These are phyloP conservation scores for Tetrapyrgos nigripes DNA, from an alignment of 1,284 basidiomycete species.

Conservation along the genomic window DNA sequence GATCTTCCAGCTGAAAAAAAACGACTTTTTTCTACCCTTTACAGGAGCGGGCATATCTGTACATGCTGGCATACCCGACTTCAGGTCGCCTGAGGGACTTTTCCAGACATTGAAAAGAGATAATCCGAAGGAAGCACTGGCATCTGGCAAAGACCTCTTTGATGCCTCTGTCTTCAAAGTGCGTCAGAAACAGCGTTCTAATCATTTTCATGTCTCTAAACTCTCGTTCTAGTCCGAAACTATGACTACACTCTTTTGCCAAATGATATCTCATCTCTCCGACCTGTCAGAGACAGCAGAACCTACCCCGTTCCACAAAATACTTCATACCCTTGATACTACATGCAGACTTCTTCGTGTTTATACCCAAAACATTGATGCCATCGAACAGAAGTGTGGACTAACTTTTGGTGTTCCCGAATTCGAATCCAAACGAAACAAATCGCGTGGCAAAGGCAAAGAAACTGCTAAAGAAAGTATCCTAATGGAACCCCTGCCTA, in stretches of 20 bases:
- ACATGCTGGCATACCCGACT: conserved; percentile 91
- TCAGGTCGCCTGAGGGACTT: conserved; percentile 84
- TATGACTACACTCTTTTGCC: conserved; percentile 83
- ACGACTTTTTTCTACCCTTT: conserved; percentile 4
- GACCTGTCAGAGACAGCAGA: conserved; percentile 74
- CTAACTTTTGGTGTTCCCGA: conserved; percentile 80
- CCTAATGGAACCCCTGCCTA: conserved; percentile 15
- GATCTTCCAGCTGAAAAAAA: too few relatives aligned
- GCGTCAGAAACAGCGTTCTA: conserved; percentile 38
- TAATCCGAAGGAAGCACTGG: conserved; percentile 73
- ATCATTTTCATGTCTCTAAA: background rate
- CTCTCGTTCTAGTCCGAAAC: conserved; percentile 60
- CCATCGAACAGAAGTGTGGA: conserved; percentile 86
- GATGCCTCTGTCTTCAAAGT: conserved; percentile 91
- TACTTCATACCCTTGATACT: conserved; percentile 79
- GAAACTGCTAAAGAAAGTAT: conserved; percentile 22
- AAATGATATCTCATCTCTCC: conserved; percentile 87
- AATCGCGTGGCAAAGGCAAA: conserved; percentile 51
- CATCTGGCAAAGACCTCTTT: conserved; percentile 89
- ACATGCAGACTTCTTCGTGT: conserved; percentile 84
- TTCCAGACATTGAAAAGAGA: conserved; percentile 83
- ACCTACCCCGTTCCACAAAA: conserved; percentile 85
- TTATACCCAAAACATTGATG: conserved; percentile 96
- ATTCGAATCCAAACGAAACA: conserved; percentile 58
- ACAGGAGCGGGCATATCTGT: conserved; percentile 93